phyloP scores from a whole-genome alignment of 495 filamentous ascomycete genomes.

The Ramalina intermedia region DNA sequence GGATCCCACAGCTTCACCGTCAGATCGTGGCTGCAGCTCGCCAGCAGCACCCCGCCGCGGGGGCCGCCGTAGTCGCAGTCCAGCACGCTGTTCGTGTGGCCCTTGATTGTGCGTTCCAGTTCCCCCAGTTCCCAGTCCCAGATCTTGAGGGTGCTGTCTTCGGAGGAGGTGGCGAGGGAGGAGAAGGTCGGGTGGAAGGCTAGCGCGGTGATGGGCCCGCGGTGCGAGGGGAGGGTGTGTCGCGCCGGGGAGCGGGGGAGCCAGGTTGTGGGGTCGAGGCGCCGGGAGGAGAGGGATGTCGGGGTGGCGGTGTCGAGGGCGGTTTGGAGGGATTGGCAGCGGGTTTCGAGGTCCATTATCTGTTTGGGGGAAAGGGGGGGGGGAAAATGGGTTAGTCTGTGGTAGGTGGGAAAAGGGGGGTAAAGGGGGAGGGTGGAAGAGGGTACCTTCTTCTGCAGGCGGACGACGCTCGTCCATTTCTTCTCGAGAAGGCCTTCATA shows the following conservation, averaged over 20 bases:
- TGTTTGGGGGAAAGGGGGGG: slow-evolving; percentile 19
- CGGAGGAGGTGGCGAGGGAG: slow-evolving; percentile 80
- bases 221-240: slow-evolving; percentile 75
- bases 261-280: slow-evolving; percentile 77
- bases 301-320: slow-evolving; percentile 82
- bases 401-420: too few relatives aligned
- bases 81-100: slow-evolving; percentile 78
- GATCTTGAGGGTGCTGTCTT: slow-evolving; percentile 88
- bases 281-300: slow-evolving; percentile 59
- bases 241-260: slow-evolving; percentile 67
- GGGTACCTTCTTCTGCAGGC: slow-evolving; percentile 75
- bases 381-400: too few relatives aligned
- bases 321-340: slow-evolving; percentile 51
- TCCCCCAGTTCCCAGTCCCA: slow-evolving; percentile 98
- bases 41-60: slow-evolving; percentile 69
- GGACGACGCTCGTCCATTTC: slow-evolving; percentile 89
- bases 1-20: slow-evolving; percentile 98
- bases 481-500: slow-evolving; percentile 85
- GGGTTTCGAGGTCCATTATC: slow-evolving; percentile 89
- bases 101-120: slow-evolving; percentile 80
- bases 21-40: slow-evolving; percentile 78
- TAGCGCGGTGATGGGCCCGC: slow-evolving; percentile 67
- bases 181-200: slow-evolving; percentile 94
- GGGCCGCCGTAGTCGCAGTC: slow-evolving; percentile 90
- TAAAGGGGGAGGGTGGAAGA: too few relatives aligned